Evolutionary conservation across 371 early-diverging fungal species (phyloP).

Genomic region (Zychaea mexicana): DNA sequence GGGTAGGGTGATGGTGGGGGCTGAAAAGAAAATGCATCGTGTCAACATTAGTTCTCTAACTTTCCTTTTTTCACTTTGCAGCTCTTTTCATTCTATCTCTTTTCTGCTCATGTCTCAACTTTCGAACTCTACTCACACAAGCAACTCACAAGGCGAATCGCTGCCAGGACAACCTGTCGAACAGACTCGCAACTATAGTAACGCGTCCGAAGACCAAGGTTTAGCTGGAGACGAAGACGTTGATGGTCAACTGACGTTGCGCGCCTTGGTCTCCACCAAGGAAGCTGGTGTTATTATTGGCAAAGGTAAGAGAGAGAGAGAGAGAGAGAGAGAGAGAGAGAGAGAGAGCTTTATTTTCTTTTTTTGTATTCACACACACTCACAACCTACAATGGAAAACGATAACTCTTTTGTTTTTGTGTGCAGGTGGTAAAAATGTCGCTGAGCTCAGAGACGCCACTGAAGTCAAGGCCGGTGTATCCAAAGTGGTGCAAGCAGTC

Average conservation of each 20-base stretch:
- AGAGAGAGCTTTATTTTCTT: too few species aligned
- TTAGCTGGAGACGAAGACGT: slow-evolving; percentile 13
- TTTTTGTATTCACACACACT: too few species aligned
- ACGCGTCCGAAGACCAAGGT: slow-evolving; percentile 4
- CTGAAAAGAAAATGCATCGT: neutral
- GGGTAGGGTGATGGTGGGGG: too few species aligned
- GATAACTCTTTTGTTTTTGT: neutral
- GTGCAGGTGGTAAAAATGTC: slow-evolving; percentile 75
- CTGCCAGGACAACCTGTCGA: slow-evolving; percentile 3
- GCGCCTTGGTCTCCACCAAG: slow-evolving; percentile 86
- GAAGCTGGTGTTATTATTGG: slow-evolving; percentile 96
- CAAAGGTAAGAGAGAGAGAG: slow-evolving; percentile 40
- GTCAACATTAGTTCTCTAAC: neutral
- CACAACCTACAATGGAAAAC: too few species aligned
- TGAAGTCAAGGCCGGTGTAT: slow-evolving; percentile 85
- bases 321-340: neutral
- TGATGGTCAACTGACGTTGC: slow-evolving; percentile 65
- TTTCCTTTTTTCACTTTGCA: neutral
- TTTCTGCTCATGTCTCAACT: neutral
- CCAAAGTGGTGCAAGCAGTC: slow-evolving; percentile 83
- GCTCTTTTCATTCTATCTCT: neutral
- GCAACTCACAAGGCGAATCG: neutral
- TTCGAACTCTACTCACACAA: neutral
- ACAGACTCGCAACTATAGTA: neutral
- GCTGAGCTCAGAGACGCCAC: slow-evolving; percentile 80